Base-by-base conservation (phyloP, 805 yeast species). In the Monosporozyma servazzii region DNA sequence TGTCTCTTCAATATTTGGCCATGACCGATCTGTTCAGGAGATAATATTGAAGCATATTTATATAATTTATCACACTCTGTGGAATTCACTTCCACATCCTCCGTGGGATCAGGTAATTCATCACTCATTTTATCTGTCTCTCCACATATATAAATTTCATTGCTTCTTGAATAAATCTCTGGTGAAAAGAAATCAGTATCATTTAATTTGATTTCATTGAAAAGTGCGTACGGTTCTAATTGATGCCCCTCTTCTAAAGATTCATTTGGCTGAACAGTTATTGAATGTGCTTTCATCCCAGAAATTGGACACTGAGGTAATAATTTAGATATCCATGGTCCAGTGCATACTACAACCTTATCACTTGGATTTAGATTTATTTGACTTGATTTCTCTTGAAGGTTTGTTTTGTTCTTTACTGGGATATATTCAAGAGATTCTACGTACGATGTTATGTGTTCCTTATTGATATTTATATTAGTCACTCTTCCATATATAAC, bases 71-170 rank as follows among this genome's bases (percentile, higher is more conserved):
- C 96, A 71, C 98, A 93, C 65, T 87, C 86, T 47, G 84, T 86
- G 53, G 82, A 78, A 21, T 86, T 88, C 25, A 91, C 93, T 66
- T 84, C 89, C 30, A 91, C 96, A 56, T 89, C 95, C 62, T 88
- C 96, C 0, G 96, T 87, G 0, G 96, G 86, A 61, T 88, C 96
- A 3, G 98, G 99, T 33, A 93, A 80, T 50, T 86, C 90, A 5
- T 5, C 27, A 25, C 86, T 95, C 20, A 85, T 77, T 1, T 95
- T 82, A 63, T 89, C 97, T 45, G 96, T 96, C 69, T 93, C 99
- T 45, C 99, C 98, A 70, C 98, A 91, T 1, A 93, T 93, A 62
- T 90, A 91, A 42, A 91, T 93, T 68, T 93, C 99, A 69, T 91
- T 96, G 61, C 82, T 84, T 65, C 99, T 78, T 8, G 98, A 96